These are phyloP conservation scores for Leccinellum luteum DNA, from an alignment of 768 basidiomycete genomes.

Conservation along the genomic window DNA sequence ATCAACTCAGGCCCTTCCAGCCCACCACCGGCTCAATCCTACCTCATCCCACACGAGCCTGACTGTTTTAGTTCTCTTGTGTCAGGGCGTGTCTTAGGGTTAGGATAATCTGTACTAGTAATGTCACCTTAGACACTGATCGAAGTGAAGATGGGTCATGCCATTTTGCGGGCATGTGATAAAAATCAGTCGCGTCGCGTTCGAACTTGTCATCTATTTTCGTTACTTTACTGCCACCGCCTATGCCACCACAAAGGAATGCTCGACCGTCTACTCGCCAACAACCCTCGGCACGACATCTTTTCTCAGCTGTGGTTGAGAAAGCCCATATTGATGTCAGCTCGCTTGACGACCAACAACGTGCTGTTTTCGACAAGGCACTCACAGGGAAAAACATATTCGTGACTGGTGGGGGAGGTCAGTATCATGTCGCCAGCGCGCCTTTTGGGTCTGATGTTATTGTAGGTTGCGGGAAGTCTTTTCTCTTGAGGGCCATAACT, in stretches of 20 bases:
- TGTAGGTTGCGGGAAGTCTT: neutral
- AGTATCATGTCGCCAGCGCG: neutral
- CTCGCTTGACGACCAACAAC: neutral
- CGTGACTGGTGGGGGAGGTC: neutral
- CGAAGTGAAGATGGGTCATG: no score
- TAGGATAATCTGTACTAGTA: no score
- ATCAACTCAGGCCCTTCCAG: no score
- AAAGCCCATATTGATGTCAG: neutral
- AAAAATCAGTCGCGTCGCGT: neutral
- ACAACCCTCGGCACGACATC: neutral
- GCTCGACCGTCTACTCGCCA: neutral
- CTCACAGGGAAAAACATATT: neutral
- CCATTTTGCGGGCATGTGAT: neutral
- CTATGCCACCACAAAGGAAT: neutral
- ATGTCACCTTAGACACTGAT: no score
- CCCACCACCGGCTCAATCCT: no score
- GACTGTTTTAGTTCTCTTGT: neutral
- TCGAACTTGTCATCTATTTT: no score
- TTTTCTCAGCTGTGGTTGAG: neutral
- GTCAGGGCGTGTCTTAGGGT: neutral
- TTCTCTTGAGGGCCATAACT: neutral
- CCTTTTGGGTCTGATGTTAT: neutral
- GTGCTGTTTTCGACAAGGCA: neutral
- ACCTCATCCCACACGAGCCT: neutral
- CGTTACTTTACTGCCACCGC: neutral